These are phyloP conservation scores for Musa balbisiana DNA, from an alignment of 202 grass and related monocot genomes.

Conservation along the genomic window DNA sequence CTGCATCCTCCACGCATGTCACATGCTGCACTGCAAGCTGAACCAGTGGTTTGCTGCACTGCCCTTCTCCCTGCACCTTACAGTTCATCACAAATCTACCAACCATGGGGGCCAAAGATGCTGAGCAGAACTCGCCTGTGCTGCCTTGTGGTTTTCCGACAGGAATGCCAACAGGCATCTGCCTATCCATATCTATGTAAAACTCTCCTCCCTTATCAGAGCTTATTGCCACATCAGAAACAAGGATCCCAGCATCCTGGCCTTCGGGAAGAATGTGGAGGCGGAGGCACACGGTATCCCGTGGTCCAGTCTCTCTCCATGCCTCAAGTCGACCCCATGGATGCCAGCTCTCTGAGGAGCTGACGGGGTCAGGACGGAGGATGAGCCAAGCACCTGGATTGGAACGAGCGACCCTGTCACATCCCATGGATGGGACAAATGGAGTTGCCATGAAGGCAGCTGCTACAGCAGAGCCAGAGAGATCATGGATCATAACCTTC, in stretches of 20 bases:
- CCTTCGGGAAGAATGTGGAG: conserved; percentile 51
- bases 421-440: conserved; percentile 70
- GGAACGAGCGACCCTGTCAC: conserved; percentile 67
- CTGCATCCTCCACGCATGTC: conserved; percentile 75
- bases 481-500: conserved; percentile 85
- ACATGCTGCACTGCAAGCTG: conserved; percentile 62
- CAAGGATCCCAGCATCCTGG: conserved; percentile 56
- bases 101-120: conserved; percentile 20
- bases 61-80: conserved; percentile 51
- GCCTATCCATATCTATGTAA: conserved; percentile 59
- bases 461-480: conserved; percentile 73
- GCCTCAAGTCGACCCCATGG: conserved; percentile 90
- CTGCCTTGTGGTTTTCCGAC: not conserved
- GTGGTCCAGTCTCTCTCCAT: conserved; percentile 44
- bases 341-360: conserved; percentile 58
- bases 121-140: not conserved
- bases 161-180: not conserved
- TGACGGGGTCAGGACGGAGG: conserved; percentile 36
- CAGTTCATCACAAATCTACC: conserved; percentile 86
- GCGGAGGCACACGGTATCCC: conserved; percentile 43
- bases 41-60: conserved; percentile 44
- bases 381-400: conserved; percentile 94
- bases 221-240: conserved; percentile 52
- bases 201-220: conserved; percentile 80
- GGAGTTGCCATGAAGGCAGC: conserved; percentile 87